phyloP scores from a whole-genome alignment of 192 early-diverging fungal genomes.

The Dissophora globulifera region DNA sequence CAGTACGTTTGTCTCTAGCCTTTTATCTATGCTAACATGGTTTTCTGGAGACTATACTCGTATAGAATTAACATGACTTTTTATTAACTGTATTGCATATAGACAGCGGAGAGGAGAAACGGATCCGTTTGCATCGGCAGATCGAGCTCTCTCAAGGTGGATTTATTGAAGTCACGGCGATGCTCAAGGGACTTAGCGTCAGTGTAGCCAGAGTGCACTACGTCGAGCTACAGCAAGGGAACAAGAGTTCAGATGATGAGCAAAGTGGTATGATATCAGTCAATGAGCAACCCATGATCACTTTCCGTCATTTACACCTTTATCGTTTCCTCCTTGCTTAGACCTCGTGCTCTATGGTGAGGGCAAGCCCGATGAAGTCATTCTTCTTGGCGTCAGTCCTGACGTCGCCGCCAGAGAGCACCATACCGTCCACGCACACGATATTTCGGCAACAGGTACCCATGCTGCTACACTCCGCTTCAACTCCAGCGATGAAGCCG shows the following conservation, averaged over 20 bases:
- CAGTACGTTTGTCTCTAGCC: no score
- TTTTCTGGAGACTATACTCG: no score
- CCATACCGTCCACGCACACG: background rate
- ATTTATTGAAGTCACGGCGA: background rate
- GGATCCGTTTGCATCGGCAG: slow-evolving; percentile 1
- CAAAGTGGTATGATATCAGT: no score
- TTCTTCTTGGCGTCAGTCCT: background rate
- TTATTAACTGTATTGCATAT: background rate
- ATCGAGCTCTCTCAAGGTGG: background rate
- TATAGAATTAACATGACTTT: no score
- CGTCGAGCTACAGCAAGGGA: background rate
- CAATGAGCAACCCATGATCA: background rate
- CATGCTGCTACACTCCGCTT: slow-evolving; percentile 7
- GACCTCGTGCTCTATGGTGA: background rate
- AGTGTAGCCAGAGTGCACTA: background rate
- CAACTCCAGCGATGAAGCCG: background rate
- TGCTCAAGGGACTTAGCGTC: background rate
- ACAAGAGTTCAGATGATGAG: background rate
- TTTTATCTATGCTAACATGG: no score
- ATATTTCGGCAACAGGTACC: background rate
- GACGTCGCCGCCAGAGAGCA: background rate
- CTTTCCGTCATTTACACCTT: background rate
- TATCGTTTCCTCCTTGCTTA: background rate
- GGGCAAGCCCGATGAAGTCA: background rate
- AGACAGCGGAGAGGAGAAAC: background rate